Conservation (phyloP, 106 monocot species). For the Triglochin maritima region DNA sequence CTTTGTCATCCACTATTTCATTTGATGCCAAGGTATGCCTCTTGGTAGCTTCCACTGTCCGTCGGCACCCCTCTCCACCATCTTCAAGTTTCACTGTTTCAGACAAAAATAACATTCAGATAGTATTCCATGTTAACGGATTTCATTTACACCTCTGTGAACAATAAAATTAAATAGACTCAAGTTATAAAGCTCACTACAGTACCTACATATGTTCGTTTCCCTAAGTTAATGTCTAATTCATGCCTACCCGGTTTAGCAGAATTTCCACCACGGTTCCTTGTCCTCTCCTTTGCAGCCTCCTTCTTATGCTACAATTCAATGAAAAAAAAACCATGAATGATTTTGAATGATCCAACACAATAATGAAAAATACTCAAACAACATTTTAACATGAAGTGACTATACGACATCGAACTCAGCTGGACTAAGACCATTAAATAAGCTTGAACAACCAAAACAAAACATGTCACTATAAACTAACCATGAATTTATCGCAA, state of each 20-base stretch:
- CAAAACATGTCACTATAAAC: not conserved
- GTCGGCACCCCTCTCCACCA: not conserved
- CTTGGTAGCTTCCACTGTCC: not conserved
- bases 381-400: not conserved
- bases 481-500: conserved; percentile 3
- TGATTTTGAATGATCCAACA: not conserved
- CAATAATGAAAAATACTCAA: not conserved
- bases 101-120: conserved; percentile 1
- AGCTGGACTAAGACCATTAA: not conserved
- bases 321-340: not conserved
- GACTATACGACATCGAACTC: not conserved
- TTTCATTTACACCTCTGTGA: not conserved
- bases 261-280: not conserved
- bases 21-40: not conserved
- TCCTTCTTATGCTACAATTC: not conserved
- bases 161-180: not conserved
- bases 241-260: not conserved
- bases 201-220: not conserved
- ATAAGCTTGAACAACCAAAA: not conserved
- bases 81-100: conserved; percentile 3
- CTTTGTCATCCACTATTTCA: not conserved
- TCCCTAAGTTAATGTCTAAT: not conserved
- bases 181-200: not conserved
- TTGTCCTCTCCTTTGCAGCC: not conserved
- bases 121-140: not conserved